Base-by-base conservation (phyloP, 1,284 basidiomycete species). In the Cerioporus squamosus region DNA sequence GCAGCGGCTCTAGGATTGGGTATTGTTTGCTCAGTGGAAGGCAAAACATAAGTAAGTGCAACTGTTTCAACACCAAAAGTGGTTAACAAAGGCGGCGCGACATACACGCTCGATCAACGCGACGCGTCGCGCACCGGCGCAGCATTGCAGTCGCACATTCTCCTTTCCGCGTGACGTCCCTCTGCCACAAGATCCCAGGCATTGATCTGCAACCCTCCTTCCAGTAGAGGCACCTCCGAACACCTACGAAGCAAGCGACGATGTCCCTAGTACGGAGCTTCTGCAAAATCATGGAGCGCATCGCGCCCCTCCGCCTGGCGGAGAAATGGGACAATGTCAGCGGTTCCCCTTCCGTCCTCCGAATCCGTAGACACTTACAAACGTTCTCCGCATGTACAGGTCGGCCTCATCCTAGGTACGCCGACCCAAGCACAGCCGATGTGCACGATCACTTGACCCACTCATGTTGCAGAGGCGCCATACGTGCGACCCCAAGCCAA, bases 251-350 rank as follows among this genome's bases (percentile, higher is more conserved):
- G 17, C 33, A 20, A 18, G 6, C 4, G 18, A 59, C 26, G 29
- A 76, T 74, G 72, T 73, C 75, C 3, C 64, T 77, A 48, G 71
- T 84, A n/a, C 84, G 81, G 69, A 74, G 79, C 40, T 81, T 86
- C 14, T 82, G 81, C 67, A 79, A 74, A 40, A 84, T 85, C 0
- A 88, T 93, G 85, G 87, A 91, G 62, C 84, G 88, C 44, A 90
- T 97, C 62, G 93, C 94, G 1, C 94, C 94, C 5, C 81, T 94
- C n/a, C 79, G 84, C 51, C 80, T 96, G 5, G 94, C 94, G 15
- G 94, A 87, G 66, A 87, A 84, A 63, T 97, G 94, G 94, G 94
- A 97, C 70, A 96, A 96, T 75, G 94, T 95, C 64, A 75, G 90
- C 60, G 45, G 51, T n/a, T 57, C 40, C 45, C 50, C 44, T 44